These are phyloP conservation scores for Cornus kousa DNA, from an alignment of 148 eudicot species.

Conservation along the genomic window DNA sequence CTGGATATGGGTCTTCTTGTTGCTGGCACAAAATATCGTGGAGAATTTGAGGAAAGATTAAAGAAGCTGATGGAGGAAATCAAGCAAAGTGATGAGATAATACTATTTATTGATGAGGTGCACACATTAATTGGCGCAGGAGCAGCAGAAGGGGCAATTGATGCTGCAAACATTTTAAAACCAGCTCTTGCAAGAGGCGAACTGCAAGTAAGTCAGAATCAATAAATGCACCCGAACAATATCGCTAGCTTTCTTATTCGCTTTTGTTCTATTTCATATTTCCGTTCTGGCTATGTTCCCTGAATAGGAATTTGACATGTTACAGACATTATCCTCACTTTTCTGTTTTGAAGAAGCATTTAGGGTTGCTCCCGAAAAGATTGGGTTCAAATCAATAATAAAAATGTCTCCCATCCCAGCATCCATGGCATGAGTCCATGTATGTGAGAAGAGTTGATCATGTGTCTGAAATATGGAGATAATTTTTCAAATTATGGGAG, in stretches of 20 bases:
- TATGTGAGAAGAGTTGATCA: not conserved
- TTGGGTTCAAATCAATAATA: not conserved
- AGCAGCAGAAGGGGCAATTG: slow-evolving; percentile 96
- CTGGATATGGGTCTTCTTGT: slow-evolving; percentile 93
- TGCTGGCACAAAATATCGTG: slow-evolving; percentile 94
- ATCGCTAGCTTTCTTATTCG: not conserved
- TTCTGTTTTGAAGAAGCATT: not conserved
- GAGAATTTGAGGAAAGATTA: slow-evolving; percentile 87
- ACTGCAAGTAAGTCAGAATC: slow-evolving; percentile 56
- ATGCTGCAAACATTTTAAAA: slow-evolving; percentile 91
- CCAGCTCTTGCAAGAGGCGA: slow-evolving; percentile 97
- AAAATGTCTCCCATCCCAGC: not conserved
- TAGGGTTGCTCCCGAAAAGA: not conserved
- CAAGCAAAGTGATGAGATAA: slow-evolving; percentile 75
- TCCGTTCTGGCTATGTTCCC: not conserved
- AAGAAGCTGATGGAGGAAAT: slow-evolving; percentile 96
- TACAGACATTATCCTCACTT: not conserved
- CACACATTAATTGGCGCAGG: slow-evolving; percentile 92
- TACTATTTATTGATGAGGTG: slow-evolving; percentile 87
- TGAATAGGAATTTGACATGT: slow-evolving; percentile 3
- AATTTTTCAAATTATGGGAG: not conserved
- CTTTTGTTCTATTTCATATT: not conserved
- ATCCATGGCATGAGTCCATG: not conserved
- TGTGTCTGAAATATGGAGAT: not conserved
- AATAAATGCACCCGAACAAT: no score